Conservation (phyloP, 2,329 filamentous ascomycete species). For the Penicillium corylophilum region DNA sequence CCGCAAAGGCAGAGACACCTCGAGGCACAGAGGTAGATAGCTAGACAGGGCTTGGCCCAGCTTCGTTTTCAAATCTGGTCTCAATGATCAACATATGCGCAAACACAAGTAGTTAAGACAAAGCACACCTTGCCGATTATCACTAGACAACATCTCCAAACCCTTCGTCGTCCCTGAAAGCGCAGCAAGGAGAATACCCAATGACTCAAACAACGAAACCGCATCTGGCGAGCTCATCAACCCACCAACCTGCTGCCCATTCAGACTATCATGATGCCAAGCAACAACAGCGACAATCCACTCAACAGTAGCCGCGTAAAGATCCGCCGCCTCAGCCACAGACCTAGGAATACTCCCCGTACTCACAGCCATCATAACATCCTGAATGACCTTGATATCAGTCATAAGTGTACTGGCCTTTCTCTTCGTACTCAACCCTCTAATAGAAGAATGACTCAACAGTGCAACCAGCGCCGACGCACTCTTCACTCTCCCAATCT, state of each 20-base stretch:
- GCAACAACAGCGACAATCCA: slow-evolving; percentile 41
- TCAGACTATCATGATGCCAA: slow-evolving; percentile 33
- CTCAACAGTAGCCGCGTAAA: slow-evolving; percentile 35
- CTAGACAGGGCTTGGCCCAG: slow-evolving; percentile 40
- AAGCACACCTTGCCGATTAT: slow-evolving; percentile 34
- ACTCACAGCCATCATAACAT: slow-evolving; percentile 41
- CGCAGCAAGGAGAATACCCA: slow-evolving; percentile 43
- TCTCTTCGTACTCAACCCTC: slow-evolving; percentile 3
- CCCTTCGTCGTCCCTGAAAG: slow-evolving; percentile 39
- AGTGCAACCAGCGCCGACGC: slow-evolving; percentile 35
- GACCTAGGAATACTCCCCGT: slow-evolving; percentile 33
- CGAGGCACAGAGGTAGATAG: slow-evolving; percentile 42
- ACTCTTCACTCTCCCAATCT: slow-evolving; percentile 32
- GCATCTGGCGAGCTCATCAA: slow-evolving; percentile 38
- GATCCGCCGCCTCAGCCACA: slow-evolving; percentile 30
- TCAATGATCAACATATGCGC: slow-evolving; percentile 5
- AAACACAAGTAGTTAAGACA: not conserved
- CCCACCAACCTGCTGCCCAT: slow-evolving; percentile 29
- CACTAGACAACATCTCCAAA: slow-evolving; percentile 36
- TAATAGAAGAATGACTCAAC: slow-evolving; percentile 38
- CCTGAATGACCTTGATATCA: slow-evolving; percentile 43
- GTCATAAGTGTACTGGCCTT: slow-evolving; percentile 40
- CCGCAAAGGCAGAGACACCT: slow-evolving; percentile 39
- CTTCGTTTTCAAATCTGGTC: slow-evolving; percentile 35
- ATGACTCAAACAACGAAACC: slow-evolving; percentile 42